A percentile compares a stretch with the other conserved stretches of the same genome.
phyloP scores from a whole-genome alignment of 164 flowering plant species.

The Liquidambar formosana region DNA sequence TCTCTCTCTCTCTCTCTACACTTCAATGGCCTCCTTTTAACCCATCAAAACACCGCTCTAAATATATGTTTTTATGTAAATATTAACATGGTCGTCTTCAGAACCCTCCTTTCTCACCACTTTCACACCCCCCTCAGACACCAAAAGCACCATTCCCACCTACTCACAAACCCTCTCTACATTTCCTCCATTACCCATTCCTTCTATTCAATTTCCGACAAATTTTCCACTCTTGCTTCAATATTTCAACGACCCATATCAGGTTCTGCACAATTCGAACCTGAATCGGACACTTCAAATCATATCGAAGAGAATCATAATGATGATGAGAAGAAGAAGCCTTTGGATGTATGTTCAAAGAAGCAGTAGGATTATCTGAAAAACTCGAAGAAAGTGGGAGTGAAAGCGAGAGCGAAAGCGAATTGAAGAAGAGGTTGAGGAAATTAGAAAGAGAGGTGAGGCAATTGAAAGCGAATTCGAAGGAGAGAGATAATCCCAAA shows the following conservation, averaged over 20 bases:
- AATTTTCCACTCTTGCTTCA: background rate
- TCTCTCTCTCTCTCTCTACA: too few species aligned
- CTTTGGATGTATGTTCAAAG: conserved; percentile 32
- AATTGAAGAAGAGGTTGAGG: conserved; percentile 25
- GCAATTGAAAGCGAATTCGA: conserved; percentile 14
- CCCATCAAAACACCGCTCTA: too few species aligned
- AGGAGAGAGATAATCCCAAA: conserved; percentile 3
- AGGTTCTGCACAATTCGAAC: conserved; percentile 3
- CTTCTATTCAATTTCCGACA: background rate
- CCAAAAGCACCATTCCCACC: conserved; percentile 7
- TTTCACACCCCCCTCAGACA: conserved; percentile 12
- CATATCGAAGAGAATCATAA: background rate
- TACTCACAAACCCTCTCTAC: background rate
- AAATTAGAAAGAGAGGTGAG: conserved; percentile 38
- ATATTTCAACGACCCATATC: conserved; percentile 16
- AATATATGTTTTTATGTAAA: too few species aligned
- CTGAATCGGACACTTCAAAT: background rate
- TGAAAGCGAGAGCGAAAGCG: conserved; percentile 16
- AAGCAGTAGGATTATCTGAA: conserved; percentile 30
- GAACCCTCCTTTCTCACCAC: conserved; percentile 13
- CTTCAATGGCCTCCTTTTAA: too few species aligned
- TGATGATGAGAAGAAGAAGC: conserved; percentile 13
- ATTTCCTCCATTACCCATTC: background rate
- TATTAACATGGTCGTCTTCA: conserved; percentile 15
- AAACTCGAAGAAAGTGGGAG: conserved; percentile 12